phyloP scores from a whole-genome alignment of 192 early-diverging fungal genomes.

The Coemansia asiatica region DNA sequence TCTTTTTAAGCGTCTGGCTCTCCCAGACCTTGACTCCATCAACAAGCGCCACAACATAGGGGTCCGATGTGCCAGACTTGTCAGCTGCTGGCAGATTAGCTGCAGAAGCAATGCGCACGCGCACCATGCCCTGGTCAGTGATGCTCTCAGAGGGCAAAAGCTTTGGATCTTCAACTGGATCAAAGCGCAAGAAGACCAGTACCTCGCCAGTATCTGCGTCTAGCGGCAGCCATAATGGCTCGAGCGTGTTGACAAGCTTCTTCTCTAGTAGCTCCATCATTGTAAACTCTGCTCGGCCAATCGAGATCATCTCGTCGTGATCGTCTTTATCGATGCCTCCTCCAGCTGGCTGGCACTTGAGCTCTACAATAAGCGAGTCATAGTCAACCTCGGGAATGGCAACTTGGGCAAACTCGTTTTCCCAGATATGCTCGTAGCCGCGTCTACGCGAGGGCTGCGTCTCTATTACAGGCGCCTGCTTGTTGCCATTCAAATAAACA shows the following conservation, averaged over 20 bases:
- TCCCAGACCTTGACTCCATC: slow-evolving; percentile 69
- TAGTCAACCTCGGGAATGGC: slow-evolving; percentile 40
- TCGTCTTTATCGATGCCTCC: slow-evolving; percentile 15
- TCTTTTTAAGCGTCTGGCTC: slow-evolving; percentile 72
- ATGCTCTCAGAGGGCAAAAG: slow-evolving; percentile 53
- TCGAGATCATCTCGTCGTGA: slow-evolving; percentile 53
- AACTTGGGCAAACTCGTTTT: slow-evolving; percentile 48
- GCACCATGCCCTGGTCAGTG: slow-evolving; percentile 65
- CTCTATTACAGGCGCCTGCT: slow-evolving; percentile 47
- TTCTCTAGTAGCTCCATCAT: slow-evolving; percentile 49
- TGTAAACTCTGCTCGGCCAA: slow-evolving; percentile 49
- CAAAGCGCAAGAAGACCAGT: slow-evolving; percentile 51
- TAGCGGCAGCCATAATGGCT: slow-evolving; percentile 54
- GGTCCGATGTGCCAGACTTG: slow-evolving; percentile 71
- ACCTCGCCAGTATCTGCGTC: slow-evolving; percentile 57
- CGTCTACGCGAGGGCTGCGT: slow-evolving; percentile 50
- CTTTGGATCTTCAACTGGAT: slow-evolving; percentile 50
- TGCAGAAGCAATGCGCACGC: slow-evolving; percentile 60
- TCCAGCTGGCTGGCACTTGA: slow-evolving; percentile 43
- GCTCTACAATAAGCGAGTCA: slow-evolving; percentile 42
- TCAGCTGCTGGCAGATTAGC: slow-evolving; percentile 67
- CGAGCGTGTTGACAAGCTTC: slow-evolving; percentile 46
- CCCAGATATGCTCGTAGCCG: slow-evolving; percentile 54
- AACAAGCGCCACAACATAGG: slow-evolving; percentile 65
- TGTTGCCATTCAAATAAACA: slow-evolving; percentile 49